Percentiles rank a stretch among this genome's conserved stretches.
Evolutionary conservation across 1,139 yeast genomes (phyloP).

Genomic region (Pichia sp.): DNA sequence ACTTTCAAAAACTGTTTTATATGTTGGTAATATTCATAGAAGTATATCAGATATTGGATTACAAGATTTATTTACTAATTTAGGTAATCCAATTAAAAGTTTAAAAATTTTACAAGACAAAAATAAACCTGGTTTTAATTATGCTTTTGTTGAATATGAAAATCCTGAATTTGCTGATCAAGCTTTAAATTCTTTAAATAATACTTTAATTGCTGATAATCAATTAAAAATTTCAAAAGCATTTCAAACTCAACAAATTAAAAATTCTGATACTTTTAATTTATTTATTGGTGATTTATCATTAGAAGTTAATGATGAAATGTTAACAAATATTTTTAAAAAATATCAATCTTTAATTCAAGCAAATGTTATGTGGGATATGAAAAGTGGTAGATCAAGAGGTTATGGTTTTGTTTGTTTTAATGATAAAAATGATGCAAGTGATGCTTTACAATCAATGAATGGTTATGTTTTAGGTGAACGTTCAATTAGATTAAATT

Average conservation of each 20-base stretch:
- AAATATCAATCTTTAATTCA: constrained; percentile 60
- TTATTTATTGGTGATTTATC: constrained; percentile 85
- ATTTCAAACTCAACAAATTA: constrained; percentile 64
- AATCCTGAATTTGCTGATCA: constrained; percentile 51
- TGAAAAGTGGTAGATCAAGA: constrained; percentile 86
- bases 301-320: constrained; percentile 76
- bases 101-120: constrained; percentile 72
- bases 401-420: constrained; percentile 94
- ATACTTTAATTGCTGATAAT: constrained; percentile 42
- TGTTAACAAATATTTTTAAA: constrained; percentile 53
- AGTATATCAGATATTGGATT: constrained; percentile 58
- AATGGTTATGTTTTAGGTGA: constrained; percentile 71
- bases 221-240: constrained; percentile 76
- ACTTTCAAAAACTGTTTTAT: constrained; percentile 61
- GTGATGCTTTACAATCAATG: constrained; percentile 64
- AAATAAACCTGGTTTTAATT: constrained; percentile 66
- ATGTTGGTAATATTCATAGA: constrained; percentile 71
- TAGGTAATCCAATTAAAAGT: constrained; percentile 51
- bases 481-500: constrained; percentile 73
- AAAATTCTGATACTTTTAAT: constrained; percentile 52
- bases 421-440: constrained; percentile 61
- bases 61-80: constrained; percentile 51
- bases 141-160: constrained; percentile 78
- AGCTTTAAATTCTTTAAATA: constrained; percentile 59
- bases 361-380: constrained; percentile 97